Percentiles rank a stretch among this genome's conserved stretches.
Conservation (phyloP, 2,329 filamentous ascomycete species). For the Lasiodiplodia hormozganensis region DNA sequence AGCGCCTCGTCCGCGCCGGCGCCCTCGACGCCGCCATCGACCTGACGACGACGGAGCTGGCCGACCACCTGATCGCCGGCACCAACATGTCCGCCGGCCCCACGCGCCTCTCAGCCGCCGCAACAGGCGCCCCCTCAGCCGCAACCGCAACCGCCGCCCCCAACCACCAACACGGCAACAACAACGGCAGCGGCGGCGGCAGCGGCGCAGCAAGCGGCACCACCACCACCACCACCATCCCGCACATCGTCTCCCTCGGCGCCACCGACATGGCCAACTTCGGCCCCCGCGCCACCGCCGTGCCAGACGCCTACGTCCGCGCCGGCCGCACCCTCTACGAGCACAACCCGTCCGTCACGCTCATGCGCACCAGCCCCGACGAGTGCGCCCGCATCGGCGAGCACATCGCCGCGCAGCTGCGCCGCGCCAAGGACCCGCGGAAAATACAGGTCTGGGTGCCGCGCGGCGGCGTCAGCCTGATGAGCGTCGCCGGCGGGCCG, state of each 20-base stretch:
- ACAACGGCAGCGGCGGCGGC: too few species aligned
- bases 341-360: slow-evolving; percentile 71
- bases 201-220: neutral
- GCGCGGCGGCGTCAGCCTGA: slow-evolving; percentile 65
- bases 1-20: slow-evolving; percentile 64
- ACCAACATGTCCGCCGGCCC: slow-evolving; percentile 68
- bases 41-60: slow-evolving; percentile 74
- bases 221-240: slow-evolving; percentile 49
- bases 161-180: too few species aligned
- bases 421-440: slow-evolving; percentile 44
- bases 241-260: slow-evolving; percentile 59
- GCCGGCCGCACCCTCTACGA: slow-evolving; percentile 61
- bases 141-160: too few species aligned
- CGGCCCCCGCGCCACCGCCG: slow-evolving; percentile 57
- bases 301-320: slow-evolving; percentile 61
- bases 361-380: slow-evolving; percentile 68
- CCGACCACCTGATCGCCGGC: slow-evolving; percentile 66
- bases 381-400: slow-evolving; percentile 64
- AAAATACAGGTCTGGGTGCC: slow-evolving; percentile 66
- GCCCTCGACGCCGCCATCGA: slow-evolving; percentile 72
- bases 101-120: slow-evolving; percentile 63
- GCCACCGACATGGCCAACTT: slow-evolving; percentile 65
- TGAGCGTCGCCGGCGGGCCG: slow-evolving; percentile 59
- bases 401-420: slow-evolving; percentile 64
- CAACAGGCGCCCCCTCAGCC: slow-evolving; percentile 47